These are phyloP conservation scores for Iris pallida DNA, from an alignment of 116 monocot genomes.

Conservation along the genomic window DNA sequence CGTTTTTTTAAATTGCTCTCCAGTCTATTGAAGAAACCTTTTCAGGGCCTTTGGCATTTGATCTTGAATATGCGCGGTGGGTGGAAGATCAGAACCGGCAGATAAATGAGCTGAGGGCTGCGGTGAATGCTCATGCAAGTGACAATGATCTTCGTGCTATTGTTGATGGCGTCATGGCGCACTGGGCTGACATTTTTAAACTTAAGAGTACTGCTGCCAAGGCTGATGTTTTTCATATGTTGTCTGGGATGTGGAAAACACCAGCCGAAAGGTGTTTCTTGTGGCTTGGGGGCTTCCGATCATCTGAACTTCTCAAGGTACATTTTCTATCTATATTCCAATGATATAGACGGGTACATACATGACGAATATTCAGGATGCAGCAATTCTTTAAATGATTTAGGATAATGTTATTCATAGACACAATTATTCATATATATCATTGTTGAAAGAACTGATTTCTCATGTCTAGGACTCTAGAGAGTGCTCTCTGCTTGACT, in stretches of 20 bases:
- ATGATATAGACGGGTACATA: too few relatives aligned
- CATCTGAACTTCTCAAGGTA: constrained; percentile 92
- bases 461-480: too few relatives aligned
- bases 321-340: not conserved
- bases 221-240: constrained; percentile 82
- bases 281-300: constrained; percentile 87
- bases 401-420: too few relatives aligned
- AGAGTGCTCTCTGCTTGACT: too few relatives aligned
- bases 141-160: constrained; percentile 64
- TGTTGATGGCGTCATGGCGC: constrained; percentile 71
- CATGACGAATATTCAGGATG: too few relatives aligned
- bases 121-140: constrained; percentile 70
- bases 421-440: too few relatives aligned
- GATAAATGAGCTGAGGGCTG: constrained; percentile 65
- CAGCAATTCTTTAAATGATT: too few relatives aligned
- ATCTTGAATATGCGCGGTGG: constrained; percentile 85
- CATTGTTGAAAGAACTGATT: too few relatives aligned
- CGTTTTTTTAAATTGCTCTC: not conserved
- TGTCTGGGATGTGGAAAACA: constrained; percentile 96
- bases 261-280: constrained; percentile 92
- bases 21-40: not conserved
- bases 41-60: constrained; percentile 80
- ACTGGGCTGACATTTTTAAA: constrained; percentile 79
- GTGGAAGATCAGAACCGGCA: constrained; percentile 79
- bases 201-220: constrained; percentile 73